A percentile compares a stretch with the other conserved stretches of the same genome.
Evolutionary conservation across 179 eudicot genomes (phyloP).

Genomic region (Beta macrorhiza): DNA sequence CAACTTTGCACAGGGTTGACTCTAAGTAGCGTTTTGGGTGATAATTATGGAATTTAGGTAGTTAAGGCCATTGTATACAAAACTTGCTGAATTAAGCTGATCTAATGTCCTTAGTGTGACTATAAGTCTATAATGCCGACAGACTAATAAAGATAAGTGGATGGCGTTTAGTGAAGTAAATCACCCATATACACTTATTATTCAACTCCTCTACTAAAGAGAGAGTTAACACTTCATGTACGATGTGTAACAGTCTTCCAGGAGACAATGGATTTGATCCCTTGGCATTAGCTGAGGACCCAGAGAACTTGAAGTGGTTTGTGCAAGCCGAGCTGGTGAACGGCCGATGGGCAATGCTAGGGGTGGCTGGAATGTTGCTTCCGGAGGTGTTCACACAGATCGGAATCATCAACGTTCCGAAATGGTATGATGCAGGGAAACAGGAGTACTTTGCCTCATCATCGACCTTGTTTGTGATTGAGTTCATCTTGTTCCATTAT

Average conservation of each 20-base stretch:
- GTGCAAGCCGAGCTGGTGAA: conserved; percentile 96
- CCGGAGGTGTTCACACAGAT: conserved; percentile 83
- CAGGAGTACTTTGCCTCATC: conserved; percentile 91
- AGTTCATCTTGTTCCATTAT: conserved; percentile 95
- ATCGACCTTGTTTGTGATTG: conserved; percentile 91
- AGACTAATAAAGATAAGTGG: too few species aligned
- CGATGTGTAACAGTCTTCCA: conserved; percentile 54
- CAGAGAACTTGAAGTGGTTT: conserved; percentile 84
- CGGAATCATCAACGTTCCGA: conserved; percentile 74
- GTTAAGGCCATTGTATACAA: too few species aligned
- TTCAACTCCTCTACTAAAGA: background rate
- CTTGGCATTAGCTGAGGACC: conserved; percentile 92
- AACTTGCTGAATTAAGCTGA: too few species aligned
- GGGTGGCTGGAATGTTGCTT: conserved; percentile 86
- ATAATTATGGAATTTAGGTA: too few species aligned
- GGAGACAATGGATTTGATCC: conserved; percentile 99
- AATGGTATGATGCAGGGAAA: conserved; percentile 93
- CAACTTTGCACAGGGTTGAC: too few species aligned
- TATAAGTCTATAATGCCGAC: too few species aligned
- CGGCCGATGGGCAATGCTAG: conserved; percentile 96
- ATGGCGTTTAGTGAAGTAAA: too few species aligned
- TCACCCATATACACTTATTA: background rate
- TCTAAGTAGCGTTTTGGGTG: too few species aligned
- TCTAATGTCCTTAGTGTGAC: too few species aligned
- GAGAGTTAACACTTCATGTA: background rate